A percentile compares a stretch with the other conserved stretches of the same genome.
phyloP scores from a whole-genome alignment of 2,329 filamentous ascomycete species.

The Biscogniauxia marginata region DNA sequence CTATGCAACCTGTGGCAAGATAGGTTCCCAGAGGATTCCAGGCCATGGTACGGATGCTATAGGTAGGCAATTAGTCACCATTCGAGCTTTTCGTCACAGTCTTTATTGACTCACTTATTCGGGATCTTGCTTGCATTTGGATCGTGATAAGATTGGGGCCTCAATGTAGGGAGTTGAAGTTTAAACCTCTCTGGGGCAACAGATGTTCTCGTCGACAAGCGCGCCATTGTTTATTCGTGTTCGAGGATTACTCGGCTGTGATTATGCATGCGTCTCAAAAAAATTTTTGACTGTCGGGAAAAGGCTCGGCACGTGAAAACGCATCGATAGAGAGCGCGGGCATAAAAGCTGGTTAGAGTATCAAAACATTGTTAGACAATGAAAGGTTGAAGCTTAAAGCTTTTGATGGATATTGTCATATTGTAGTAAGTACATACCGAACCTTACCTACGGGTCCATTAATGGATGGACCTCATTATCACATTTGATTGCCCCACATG shows the following conservation, averaged over 20 bases:
- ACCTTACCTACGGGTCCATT: no score
- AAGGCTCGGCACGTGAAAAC: background rate
- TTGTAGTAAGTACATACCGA: no score
- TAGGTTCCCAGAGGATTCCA: conserved; percentile 87
- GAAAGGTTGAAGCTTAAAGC: background rate
- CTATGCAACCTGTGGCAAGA: conserved; percentile 76
- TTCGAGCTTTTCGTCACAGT: background rate
- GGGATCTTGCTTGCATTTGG: conserved; percentile 27
- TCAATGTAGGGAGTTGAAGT: conserved; percentile 29
- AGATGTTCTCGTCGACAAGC: conserved; percentile 27
- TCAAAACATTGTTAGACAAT: background rate
- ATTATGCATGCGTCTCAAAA: background rate
- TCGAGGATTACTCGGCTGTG: background rate
- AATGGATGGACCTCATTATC: background rate
- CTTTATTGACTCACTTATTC: conserved; percentile 29
- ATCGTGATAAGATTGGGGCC: conserved; percentile 34
- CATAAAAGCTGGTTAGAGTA: background rate
- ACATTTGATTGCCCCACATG: no score
- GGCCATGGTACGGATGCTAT: conserved; percentile 72
- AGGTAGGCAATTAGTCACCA: conserved; percentile 9
- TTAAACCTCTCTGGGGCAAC: conserved; percentile 36
- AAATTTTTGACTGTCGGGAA: background rate
- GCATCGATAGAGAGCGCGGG: background rate
- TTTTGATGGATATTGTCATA: background rate
- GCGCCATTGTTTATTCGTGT: conserved; percentile 25